Base-by-base conservation (phyloP, 345 rosid genomes). In the Dipteronia dyeriana region DNA sequence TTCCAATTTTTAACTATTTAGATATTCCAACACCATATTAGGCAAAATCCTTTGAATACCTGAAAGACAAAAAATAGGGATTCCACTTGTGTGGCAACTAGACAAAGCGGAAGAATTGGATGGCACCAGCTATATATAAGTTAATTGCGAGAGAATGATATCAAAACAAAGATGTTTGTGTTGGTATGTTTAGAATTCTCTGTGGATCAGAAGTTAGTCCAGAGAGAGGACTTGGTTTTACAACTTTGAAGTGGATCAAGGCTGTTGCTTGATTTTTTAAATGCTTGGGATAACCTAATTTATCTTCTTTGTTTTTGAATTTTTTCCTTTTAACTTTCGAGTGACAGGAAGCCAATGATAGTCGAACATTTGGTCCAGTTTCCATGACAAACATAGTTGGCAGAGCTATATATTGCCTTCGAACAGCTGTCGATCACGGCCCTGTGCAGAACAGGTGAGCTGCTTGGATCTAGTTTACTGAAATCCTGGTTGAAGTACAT, bases 401-500 rank as follows among this genome's bases (percentile, higher is more conserved):
- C 22, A 85, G 99, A 77, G 98, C 86, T 64, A 83, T 96, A 76
- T 96, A 96, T 70, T 88, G 95, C 80, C 83, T 94, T 65, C 86
- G 89, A 71, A 89, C 92, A 17, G 97, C 95, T 26, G 91, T 94
- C 43, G 99, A 96, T 79, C 98, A 96, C 64, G 99, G 97, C 76
- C 97, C 97, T 0, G 94, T 96, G 63, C 81, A 81, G 83, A 96
- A 96, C 89, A 96, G 99, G 99, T 90, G 60, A 78, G 81, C 39
- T 82, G 38, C 41, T 61, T 6, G 7, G 8, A 19, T 53, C 51
- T 53, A 26, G 20, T 76, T 45, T 22, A 22, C 62, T 64, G 25
- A 66, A 16, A 43, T 45, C 8, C 19, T 31, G 25, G 41, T 71
- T 49, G 5, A 56, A 68, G 31, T 68, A 65, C 56, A 53, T 41